phyloP scores from a whole-genome alignment of 495 filamentous ascomycete species.

The Hypoxylon rickii region DNA sequence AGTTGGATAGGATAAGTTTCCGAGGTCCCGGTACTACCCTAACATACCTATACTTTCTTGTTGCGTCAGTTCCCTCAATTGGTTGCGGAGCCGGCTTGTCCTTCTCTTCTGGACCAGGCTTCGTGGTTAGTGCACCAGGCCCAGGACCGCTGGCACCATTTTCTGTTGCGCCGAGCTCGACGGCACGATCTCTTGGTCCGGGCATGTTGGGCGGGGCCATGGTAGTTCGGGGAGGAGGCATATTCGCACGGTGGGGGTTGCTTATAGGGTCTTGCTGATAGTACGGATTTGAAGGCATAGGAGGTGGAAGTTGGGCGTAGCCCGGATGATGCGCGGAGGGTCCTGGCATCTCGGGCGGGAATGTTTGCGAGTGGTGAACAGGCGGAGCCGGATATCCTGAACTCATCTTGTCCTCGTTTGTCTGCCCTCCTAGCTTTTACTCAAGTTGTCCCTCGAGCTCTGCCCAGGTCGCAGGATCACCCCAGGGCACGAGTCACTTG shows the following conservation, averaged over 20 bases:
- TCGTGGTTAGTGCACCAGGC: slow-evolving; percentile 24
- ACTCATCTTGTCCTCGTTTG: slow-evolving; percentile 33
- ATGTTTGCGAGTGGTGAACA: slow-evolving; percentile 36
- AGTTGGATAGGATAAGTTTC: too few species aligned
- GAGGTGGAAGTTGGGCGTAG: slow-evolving; percentile 39
- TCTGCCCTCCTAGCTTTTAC: slow-evolving; percentile 15
- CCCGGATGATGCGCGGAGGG: slow-evolving; percentile 37
- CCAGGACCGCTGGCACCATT: slow-evolving; percentile 29
- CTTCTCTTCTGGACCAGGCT: slow-evolving; percentile 35
- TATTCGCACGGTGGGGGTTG: slow-evolving; percentile 40
- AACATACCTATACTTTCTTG: slow-evolving; percentile 38
- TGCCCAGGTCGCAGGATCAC: slow-evolving; percentile 1
- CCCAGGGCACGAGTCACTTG: slow-evolving; percentile 6
- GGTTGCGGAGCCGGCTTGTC: slow-evolving; percentile 36
- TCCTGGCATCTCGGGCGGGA: slow-evolving; percentile 37
- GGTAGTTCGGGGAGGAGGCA: slow-evolving; percentile 40
- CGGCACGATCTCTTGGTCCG: slow-evolving; percentile 30
- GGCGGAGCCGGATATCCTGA: slow-evolving; percentile 42
- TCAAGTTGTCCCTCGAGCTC: slow-evolving; percentile 2
- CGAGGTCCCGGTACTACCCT: too few species aligned
- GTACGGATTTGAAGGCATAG: slow-evolving; percentile 35
- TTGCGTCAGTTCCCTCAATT: slow-evolving; percentile 37
- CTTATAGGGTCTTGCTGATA: slow-evolving; percentile 39
- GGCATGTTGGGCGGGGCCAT: slow-evolving; percentile 41
- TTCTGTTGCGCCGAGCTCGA: slow-evolving; percentile 23